Conservation (phyloP, 2,329 filamentous ascomycete species). For the Alternaria panax region DNA sequence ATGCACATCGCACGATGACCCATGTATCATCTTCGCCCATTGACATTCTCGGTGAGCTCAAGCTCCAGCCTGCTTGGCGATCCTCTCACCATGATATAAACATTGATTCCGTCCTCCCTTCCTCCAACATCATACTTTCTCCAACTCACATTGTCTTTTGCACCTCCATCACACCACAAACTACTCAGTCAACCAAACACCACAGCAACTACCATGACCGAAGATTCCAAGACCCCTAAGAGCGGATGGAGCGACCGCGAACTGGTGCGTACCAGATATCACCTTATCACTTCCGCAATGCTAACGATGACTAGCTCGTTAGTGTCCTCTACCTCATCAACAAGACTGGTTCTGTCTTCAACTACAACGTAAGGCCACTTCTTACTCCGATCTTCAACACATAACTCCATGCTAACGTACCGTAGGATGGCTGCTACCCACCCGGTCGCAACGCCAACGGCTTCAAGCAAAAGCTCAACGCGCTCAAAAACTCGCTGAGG, state of each 20-base stretch:
- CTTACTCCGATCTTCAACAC: no score
- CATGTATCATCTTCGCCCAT: background rate
- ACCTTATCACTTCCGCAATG: background rate
- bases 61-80: background rate
- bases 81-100: background rate
- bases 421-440: constrained; percentile 28
- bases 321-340: constrained; percentile 17
- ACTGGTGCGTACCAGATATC: background rate
- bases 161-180: no score
- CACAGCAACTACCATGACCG: background rate
- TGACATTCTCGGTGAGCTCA: background rate
- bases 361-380: constrained; percentile 28
- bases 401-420: background rate
- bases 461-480: constrained; percentile 29
- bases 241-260: background rate
- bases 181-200: no score
- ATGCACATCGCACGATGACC: background rate
- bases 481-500: constrained; percentile 20
- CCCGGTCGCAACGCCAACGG: constrained; percentile 29
- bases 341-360: constrained; percentile 12
- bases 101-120: background rate
- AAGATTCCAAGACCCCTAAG: background rate
- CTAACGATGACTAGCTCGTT: constrained; percentile 23
- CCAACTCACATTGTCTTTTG: background rate
- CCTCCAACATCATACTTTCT: background rate